These are phyloP conservation scores for Myriangium duriaei DNA, from an alignment of 2,329 filamentous ascomycete genomes.

Conservation along the genomic window DNA sequence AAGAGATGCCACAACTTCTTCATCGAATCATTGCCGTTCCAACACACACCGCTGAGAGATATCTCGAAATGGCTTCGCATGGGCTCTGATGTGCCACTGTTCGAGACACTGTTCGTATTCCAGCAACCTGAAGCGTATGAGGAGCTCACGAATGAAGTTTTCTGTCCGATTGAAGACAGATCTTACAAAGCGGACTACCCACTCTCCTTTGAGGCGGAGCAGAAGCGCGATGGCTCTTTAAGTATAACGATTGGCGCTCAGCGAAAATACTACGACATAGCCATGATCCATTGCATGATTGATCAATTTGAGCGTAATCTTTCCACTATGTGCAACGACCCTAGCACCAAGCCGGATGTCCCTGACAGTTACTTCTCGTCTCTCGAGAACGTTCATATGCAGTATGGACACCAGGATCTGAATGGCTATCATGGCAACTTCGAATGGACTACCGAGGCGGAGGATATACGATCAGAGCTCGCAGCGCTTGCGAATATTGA, in stretches of 20 bases:
- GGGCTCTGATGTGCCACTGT: conserved; percentile 46
- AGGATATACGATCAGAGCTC: conserved; percentile 47
- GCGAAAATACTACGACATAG: conserved; percentile 27
- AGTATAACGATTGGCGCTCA: conserved; percentile 49
- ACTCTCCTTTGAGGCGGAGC: conserved; percentile 61
- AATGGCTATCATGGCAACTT: conserved; percentile 30
- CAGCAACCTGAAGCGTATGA: conserved; percentile 54
- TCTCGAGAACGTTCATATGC: conserved; percentile 10
- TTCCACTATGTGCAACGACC: conserved; percentile 23
- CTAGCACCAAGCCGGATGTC: conserved; percentile 16
- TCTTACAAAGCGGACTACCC: conserved; percentile 51
- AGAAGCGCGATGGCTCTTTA: conserved; percentile 37
- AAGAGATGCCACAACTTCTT: conserved; percentile 59
- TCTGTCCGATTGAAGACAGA: conserved; percentile 8
- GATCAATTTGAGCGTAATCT: conserved; percentile 31
- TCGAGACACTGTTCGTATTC: conserved; percentile 75
- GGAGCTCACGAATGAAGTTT: not conserved
- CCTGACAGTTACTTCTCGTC: conserved; percentile 11
- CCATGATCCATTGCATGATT: conserved; percentile 29
- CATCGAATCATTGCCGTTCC: conserved; percentile 53
- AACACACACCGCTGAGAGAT: conserved; percentile 65
- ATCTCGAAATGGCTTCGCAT: conserved; percentile 66
- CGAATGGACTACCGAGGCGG: conserved; percentile 46
- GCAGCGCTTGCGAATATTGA: conserved; percentile 47
- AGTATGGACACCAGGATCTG: conserved; percentile 9